A percentile compares a stretch with the other conserved stretches of the same genome.
phyloP scores from a whole-genome alignment of 2,329 filamentous ascomycete genomes.

The Talaromyces sp. region DNA sequence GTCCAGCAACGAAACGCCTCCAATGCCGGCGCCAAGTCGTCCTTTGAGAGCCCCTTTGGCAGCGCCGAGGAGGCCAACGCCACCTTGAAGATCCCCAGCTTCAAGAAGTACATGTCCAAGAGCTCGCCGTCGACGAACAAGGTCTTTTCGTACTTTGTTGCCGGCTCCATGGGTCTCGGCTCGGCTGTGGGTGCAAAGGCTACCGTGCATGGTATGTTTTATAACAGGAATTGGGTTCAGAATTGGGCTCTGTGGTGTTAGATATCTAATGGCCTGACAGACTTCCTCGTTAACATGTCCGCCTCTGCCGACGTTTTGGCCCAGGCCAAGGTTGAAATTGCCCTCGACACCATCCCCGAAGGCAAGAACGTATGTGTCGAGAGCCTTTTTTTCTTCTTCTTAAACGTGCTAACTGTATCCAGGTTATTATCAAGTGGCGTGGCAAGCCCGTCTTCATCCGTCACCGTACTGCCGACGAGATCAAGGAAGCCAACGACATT shows the following conservation, averaged over 20 bases:
- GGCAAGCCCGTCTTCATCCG: conserved; percentile 99
- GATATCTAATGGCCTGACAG: conserved; percentile 46
- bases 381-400: background rate
- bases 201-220: conserved; percentile 82
- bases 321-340: conserved; percentile 99
- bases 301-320: conserved; percentile 97
- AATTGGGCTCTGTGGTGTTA: too few species aligned
- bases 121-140: conserved; percentile 66
- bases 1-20: conserved; percentile 35
- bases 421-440: conserved; percentile 99
- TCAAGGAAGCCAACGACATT: conserved; percentile 87
- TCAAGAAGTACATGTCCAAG: conserved; percentile 78
- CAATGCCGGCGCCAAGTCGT: conserved; percentile 32
- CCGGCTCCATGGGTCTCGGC: conserved; percentile 88
- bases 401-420: conserved; percentile 12
- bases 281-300: conserved; percentile 99
- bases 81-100: conserved; percentile 76
- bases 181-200: conserved; percentile 93
- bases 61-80: conserved; percentile 37
- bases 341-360: conserved; percentile 86
- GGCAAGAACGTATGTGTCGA: conserved; percentile 85
- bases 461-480: conserved; percentile 89
- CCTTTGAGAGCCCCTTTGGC: conserved; percentile 54
- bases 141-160: conserved; percentile 97
- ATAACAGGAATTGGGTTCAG: background rate